Evolutionary conservation across 768 basidiomycete species (phyloP), one percentile per base, ranked within the genome.

Genomic region (Pisolithus marmoratus): DNA sequence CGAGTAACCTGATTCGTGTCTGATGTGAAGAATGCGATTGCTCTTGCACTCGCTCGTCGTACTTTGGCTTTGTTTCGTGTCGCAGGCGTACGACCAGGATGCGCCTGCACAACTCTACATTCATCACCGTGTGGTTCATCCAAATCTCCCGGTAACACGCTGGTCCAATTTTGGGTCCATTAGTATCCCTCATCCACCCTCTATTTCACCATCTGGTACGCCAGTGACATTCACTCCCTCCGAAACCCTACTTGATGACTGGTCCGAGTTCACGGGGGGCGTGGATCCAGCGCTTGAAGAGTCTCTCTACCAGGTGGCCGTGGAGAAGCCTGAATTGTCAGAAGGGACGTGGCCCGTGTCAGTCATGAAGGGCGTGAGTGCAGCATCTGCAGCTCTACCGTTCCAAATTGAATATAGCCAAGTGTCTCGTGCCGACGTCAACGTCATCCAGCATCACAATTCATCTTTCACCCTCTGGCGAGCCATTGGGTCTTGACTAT

Each of bases 251-350:
- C 58, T 63, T 15, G 60, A 78, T 51, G 80, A 84, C 65, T 66
- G 84, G 31, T 66, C 55, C 40, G 59, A 72, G 11, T 78, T 82
- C 58, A 60, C 74, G 40, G 67, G 72, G 45, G 57, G 60, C 17
- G 62, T 78, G 27, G 65, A 73, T 27, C 70, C 67, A 43, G 61
- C 72, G 20, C 54, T 66, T 15, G 69, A 73, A 48, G 67, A 70
- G 8, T 75, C 79, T 15, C 67, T 85, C 50, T 90, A 90, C 66
- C 88, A 91, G 69, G 68, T 91, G 43, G 85, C 90, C 42, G 71
- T 92, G 56, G 70, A 72, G 54, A 74, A 61, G 51, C 72, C 79
- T 46, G 77, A 71, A 37, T 70, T 70, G 22, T 64, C 63, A 20
- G 74, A 75, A 51, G 58, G 58, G 37, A 49, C 55, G 20, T 67